Percentiles rank a stretch among this genome's conserved stretches.
phyloP scores from a whole-genome alignment of 2,329 filamentous ascomycete species.

The Fusarium sp. region DNA sequence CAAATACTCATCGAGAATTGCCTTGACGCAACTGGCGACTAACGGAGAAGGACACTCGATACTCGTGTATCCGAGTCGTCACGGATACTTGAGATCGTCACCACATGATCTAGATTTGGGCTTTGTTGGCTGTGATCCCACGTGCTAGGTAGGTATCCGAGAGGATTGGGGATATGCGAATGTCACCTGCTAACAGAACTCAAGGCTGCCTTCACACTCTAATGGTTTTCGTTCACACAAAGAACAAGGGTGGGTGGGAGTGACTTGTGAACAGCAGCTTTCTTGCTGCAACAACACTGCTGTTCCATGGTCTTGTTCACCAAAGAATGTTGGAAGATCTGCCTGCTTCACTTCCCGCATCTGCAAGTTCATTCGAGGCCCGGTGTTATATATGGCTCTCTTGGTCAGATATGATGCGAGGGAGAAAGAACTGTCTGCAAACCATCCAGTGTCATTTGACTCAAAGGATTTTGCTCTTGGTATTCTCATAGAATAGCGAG shows the following conservation, averaged over 20 bases:
- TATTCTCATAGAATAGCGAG: constrained; percentile 10
- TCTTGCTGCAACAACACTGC: not conserved
- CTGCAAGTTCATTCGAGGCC: not conserved
- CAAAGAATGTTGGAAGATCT: not conserved
- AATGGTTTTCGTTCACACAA: constrained; percentile 18
- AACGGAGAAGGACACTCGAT: constrained; percentile 12
- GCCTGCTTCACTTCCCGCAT: not conserved
- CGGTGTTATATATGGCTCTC: constrained; percentile 18
- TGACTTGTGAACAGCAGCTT: not conserved
- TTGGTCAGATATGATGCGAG: not conserved
- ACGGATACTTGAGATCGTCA: constrained; percentile 4
- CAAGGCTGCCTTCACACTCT: not conserved
- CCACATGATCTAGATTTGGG: constrained; percentile 3
- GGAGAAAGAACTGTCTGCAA: not conserved
- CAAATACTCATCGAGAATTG: constrained; percentile 44
- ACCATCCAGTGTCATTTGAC: not conserved
- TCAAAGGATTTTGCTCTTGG: not conserved
- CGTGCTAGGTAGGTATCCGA: constrained; percentile 11
- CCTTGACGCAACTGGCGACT: constrained; percentile 25
- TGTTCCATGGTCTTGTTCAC: constrained; percentile 17
- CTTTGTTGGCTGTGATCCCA: not conserved
- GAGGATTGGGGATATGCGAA: not conserved
- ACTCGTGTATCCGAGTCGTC: not conserved
- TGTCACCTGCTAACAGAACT: constrained; percentile 16
- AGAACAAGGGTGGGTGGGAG: not conserved